These are phyloP conservation scores for Tuber aestivum DNA, from an alignment of 495 filamentous ascomycete genomes.

Conservation along the genomic window DNA sequence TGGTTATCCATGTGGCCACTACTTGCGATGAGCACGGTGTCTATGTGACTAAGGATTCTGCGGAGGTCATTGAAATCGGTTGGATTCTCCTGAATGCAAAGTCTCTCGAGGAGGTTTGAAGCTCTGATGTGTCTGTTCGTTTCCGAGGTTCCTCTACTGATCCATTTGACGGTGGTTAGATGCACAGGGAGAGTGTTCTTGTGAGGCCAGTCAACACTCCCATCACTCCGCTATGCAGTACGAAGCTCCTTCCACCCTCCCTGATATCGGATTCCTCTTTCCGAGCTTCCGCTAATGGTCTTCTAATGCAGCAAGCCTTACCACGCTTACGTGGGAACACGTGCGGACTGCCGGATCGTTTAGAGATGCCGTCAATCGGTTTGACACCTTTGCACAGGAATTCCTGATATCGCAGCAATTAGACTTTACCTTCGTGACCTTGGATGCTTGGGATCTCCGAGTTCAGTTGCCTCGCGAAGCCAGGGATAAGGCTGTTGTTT, in stretches of 20 bases:
- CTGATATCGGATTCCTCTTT: background rate
- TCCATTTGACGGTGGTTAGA: conserved; percentile 49
- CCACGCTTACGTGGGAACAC: conserved; percentile 97
- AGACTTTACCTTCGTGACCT: conserved; percentile 95
- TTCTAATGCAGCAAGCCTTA: conserved; percentile 69
- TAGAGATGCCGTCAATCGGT: conserved; percentile 89
- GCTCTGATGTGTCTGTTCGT: background rate
- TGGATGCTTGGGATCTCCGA: conserved; percentile 97
- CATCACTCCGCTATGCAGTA: conserved; percentile 97
- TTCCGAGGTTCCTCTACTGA: conserved; percentile 18
- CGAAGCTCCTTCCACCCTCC: conserved; percentile 45
- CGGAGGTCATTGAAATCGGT: conserved; percentile 96
- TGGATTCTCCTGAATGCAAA: conserved; percentile 94
- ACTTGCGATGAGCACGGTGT: conserved; percentile 99
- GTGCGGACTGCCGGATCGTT: conserved; percentile 94
- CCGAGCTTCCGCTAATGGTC: conserved; percentile 9
- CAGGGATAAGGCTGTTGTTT: conserved; percentile 91
- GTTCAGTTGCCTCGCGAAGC: conserved; percentile 96
- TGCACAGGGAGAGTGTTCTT: conserved; percentile 89
- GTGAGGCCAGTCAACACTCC: conserved; percentile 98
- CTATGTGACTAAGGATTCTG: conserved; percentile 97
- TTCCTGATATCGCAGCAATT: conserved; percentile 75
- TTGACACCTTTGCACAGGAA: conserved; percentile 86
- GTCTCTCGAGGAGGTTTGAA: conserved; percentile 77
- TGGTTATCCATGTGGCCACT: conserved; percentile 96